Conservation (phyloP, 1,284 basidiomycete genomes). For the Boletus coffeatus region DNA sequence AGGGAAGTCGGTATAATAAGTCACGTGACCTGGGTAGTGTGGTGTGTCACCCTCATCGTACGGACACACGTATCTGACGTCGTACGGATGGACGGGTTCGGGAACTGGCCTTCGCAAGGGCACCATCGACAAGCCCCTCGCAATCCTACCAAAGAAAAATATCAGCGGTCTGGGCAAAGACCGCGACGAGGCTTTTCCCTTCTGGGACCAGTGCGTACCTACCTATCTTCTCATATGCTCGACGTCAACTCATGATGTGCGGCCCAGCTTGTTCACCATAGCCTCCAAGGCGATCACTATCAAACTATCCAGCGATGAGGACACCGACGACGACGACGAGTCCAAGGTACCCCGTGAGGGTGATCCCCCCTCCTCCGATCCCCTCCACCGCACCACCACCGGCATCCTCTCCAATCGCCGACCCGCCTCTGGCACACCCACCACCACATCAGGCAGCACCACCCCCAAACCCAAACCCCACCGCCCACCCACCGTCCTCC, state of each 20-base stretch:
- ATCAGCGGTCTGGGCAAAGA: slow-evolving; percentile 79
- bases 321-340: slow-evolving; percentile 38
- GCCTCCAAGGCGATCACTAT: slow-evolving; percentile 76
- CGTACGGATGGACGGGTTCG: slow-evolving; percentile 85
- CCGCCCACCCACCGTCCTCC: slow-evolving; percentile 29
- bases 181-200: slow-evolving; percentile 88
- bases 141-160: slow-evolving; percentile 80
- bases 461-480: slow-evolving; percentile 37
- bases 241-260: not conserved
- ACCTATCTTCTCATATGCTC: not conserved
- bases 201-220: slow-evolving; percentile 89
- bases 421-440: slow-evolving; percentile 47
- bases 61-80: slow-evolving; percentile 69
- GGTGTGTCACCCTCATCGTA: slow-evolving; percentile 9
- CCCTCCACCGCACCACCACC: slow-evolving; percentile 47
- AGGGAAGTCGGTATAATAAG: not conserved
- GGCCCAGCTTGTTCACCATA: slow-evolving; percentile 63
- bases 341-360: slow-evolving; percentile 10
- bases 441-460: slow-evolving; percentile 46
- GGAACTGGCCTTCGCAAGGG: slow-evolving; percentile 70
- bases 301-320: slow-evolving; percentile 50
- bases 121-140: slow-evolving; percentile 65
- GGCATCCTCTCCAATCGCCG: slow-evolving; percentile 74
- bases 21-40: not conserved
- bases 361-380: not conserved